Evolutionary conservation across 441 rosid genomes (phyloP).

Genomic region (Adansonia madagascariensis): DNA sequence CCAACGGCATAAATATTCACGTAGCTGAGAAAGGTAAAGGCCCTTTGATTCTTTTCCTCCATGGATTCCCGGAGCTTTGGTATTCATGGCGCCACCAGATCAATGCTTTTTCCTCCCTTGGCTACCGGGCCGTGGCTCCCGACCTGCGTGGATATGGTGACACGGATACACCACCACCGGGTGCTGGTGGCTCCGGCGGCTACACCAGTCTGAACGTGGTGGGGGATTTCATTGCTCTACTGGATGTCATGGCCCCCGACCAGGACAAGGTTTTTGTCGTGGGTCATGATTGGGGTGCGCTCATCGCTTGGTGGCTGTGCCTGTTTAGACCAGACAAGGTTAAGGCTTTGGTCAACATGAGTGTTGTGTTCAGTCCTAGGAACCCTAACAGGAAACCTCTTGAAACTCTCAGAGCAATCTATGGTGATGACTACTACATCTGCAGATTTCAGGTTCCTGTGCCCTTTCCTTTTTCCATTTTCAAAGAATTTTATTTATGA

Average conservation of each 20-base stretch:
- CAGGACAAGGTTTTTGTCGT: slow-evolving; percentile 66
- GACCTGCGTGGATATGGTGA: slow-evolving; percentile 83
- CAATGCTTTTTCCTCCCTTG: slow-evolving; percentile 54
- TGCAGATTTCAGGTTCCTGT: slow-evolving; percentile 66
- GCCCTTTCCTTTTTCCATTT: neutral
- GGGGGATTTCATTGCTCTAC: slow-evolving; percentile 62
- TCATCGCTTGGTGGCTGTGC: slow-evolving; percentile 63
- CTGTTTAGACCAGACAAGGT: slow-evolving; percentile 67
- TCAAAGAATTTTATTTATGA: neutral
- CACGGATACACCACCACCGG: slow-evolving; percentile 54
- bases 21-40: slow-evolving; percentile 64
- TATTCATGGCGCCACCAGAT: slow-evolving; percentile 88
- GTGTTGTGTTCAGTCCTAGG: slow-evolving; percentile 57
- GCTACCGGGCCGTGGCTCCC: slow-evolving; percentile 78
- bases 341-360: slow-evolving; percentile 63
- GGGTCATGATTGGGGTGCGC: slow-evolving; percentile 84
- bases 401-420: slow-evolving; percentile 38
- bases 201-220: slow-evolving; percentile 58
- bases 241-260: slow-evolving; percentile 52
- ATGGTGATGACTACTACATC: slow-evolving; percentile 69
- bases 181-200: slow-evolving; percentile 25
- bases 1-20: slow-evolving; percentile 76
- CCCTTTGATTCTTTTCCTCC: slow-evolving; percentile 66
- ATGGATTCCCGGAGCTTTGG: slow-evolving; percentile 84
- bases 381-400: slow-evolving; percentile 48